Evolutionary conservation across 2,329 filamentous ascomycete species (phyloP), one percentile per base, ranked within the genome.

Genomic region (Cordyceps cateniannulata): DNA sequence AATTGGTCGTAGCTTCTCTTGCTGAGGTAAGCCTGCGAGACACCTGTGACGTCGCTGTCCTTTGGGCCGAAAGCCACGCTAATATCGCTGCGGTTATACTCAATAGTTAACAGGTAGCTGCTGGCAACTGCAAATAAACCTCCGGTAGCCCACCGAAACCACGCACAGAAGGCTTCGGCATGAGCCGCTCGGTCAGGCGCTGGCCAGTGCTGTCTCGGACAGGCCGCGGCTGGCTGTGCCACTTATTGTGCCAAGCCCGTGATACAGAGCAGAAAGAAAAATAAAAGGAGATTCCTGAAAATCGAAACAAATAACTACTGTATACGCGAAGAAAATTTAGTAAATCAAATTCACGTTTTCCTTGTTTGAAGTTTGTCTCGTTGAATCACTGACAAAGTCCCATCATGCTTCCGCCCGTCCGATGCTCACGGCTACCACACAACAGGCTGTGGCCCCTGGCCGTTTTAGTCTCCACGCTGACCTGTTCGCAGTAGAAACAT

Each of bases 331-430:
- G n/a, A n/a, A n/a, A n/a, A n/a, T n/a, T n/a, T n/a, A n/a, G n/a
- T n/a, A n/a, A 5, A 38, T 6, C 12, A 10, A 38, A 38, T 16
- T 29, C 27, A 8, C 27, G 4, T 8, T 4, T 8, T 29, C 27
- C 27, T 29, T 29, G 27, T n/a, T n/a, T n/a, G n/a, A n/a, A 29
- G 27, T 29, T 29, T 29, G 27, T 29, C 27, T 29, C 27, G 27
- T 8, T 8, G 27, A 29, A 8, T 29, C 27, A 8, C 27, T 29
- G 27, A 29, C 27, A 4, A 29, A 29, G 27, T 8, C 5, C 27
- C 27, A 29, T 35, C 10, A 35, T n/a, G n/a, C 47, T 59, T 59
- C 56, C 56, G 56, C 47, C 56, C 35, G 56, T 51, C 56, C 56
- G 56, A 12, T 47, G 45, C 47, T 59, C 53, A 35, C 32, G 14